Evolutionary conservation across 2,329 filamentous ascomycete genomes (phyloP), one percentile per base, ranked within the genome.

Genomic region (Lachnellula willkommii): DNA sequence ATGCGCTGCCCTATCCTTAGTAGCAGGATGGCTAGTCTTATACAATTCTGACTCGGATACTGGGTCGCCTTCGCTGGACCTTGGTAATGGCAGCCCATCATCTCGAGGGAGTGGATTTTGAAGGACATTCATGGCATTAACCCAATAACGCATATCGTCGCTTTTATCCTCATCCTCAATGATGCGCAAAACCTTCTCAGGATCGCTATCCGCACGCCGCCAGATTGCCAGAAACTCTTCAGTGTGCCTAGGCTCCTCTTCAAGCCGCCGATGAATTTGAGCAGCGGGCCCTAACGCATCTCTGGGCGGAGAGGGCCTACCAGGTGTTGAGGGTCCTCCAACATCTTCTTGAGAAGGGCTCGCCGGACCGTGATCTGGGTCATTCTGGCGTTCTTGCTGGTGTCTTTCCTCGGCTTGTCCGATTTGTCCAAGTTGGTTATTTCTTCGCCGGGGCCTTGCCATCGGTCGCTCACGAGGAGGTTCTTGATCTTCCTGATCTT

Each of bases 91-190:
- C 17, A 37, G 24, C 4, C 66, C 63, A 17, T 59, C 63, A 58
- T 69, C 73, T 47, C 17, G 39, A 26, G 28, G 40, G 15, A 35
- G 24, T 5, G 54, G 54, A 24, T 54, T 60, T 50, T 57, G 54
- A 26, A 63, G 24, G 60, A 68, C 59, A 69, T 74, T 63, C 58
- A 83, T 81, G 24, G 81, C 73, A 35, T 77, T 74, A 11, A 86
- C 76, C 75, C 84, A 82, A 67, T 83, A 82, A 11, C 75, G 73
- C 36, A 89, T 75, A 50, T 80, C 78, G 11, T 82, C 79, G 54
- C 80, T 75, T 2, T 82, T 75, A 4, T 79, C 77, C 62, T 87
- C 83, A 39, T 82, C 77, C 40, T 79, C 77, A 35, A 87, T 83
- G 22, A 88, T 82, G 42, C 77, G 73, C 3, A 86, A 62, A 26